A percentile compares a stretch with the other conserved stretches of the same genome.
Evolutionary conservation across 208 protist genomes (phyloP).

Genomic region (Leishmania amazonensis): DNA sequence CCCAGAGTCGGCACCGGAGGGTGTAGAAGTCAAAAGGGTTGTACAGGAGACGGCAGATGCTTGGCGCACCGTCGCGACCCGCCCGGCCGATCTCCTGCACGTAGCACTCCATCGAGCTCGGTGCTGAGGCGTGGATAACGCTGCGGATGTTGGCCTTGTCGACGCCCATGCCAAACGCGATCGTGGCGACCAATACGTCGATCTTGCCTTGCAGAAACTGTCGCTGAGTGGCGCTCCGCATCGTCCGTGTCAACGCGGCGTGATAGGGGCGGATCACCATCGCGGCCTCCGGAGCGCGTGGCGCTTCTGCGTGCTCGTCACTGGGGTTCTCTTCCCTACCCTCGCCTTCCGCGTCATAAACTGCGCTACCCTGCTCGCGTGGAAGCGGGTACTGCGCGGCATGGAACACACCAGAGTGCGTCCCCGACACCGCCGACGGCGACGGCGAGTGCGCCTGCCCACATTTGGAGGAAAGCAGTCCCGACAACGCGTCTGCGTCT

Average conservation of each 20-base stretch:
- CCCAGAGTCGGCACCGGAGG: constrained; percentile 79
- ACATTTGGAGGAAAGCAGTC: constrained; percentile 48
- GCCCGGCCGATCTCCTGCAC: constrained; percentile 97
- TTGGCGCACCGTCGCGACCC: constrained; percentile 92
- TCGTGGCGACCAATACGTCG: constrained; percentile 95
- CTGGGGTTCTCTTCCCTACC: neutral
- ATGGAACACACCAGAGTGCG: constrained; percentile 11
- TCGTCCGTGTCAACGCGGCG: constrained; percentile 51
- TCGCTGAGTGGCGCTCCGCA: constrained; percentile 72
- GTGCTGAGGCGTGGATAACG: constrained; percentile 96
- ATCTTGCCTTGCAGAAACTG: constrained; percentile 88
- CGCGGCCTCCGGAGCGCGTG: neutral
- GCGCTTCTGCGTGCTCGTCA: neutral
- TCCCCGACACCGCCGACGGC: neutral
- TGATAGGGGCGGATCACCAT: constrained; percentile 82
- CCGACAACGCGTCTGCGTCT: constrained; percentile 78
- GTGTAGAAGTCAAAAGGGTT: constrained; percentile 95
- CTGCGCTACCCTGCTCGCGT: neutral
- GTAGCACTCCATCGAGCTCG: constrained; percentile 97
- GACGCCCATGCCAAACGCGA: constrained; percentile 99
- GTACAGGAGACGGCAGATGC: constrained; percentile 84
- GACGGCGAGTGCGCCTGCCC: neutral
- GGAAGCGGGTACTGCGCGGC: constrained; percentile 3
- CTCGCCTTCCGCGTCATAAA: neutral
- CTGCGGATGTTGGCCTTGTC: constrained; percentile 97